These are phyloP conservation scores for Aspergillus bombycis DNA, from an alignment of 2,329 filamentous ascomycete genomes.

Conservation along the genomic window DNA sequence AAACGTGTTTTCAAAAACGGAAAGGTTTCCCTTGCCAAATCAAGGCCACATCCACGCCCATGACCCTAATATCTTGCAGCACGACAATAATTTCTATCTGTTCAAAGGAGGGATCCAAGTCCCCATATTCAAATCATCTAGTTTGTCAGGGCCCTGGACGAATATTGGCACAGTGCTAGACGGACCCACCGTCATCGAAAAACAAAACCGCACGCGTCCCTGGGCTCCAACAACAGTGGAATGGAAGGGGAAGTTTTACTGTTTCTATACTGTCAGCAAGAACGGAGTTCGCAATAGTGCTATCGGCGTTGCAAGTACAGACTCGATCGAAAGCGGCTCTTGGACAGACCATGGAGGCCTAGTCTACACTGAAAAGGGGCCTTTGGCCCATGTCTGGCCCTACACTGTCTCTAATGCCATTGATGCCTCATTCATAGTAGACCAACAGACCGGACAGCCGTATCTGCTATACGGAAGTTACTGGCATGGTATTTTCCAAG, in stretches of 20 bases:
- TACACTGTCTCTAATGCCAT: conserved; percentile 43
- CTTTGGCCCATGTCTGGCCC: conserved; percentile 29
- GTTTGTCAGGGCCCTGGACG: conserved; percentile 38
- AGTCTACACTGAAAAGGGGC: conserved; percentile 34
- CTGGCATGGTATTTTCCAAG: conserved; percentile 41
- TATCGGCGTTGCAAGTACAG: conserved; percentile 39
- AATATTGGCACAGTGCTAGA: conserved; percentile 36
- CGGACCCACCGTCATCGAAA: conserved; percentile 33
- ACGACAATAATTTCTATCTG: conserved; percentile 36
- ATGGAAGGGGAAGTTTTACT: conserved; percentile 37
- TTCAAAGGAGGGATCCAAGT: conserved; percentile 37
- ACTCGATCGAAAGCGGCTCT: conserved; percentile 22
- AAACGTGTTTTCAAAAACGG: conserved; percentile 30
- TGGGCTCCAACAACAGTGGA: conserved; percentile 41
- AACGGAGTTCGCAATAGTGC: conserved; percentile 36
- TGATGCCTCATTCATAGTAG: conserved; percentile 36
- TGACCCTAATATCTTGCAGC: conserved; percentile 38
- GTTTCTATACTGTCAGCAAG: conserved; percentile 39
- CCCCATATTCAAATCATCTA: conserved; percentile 28
- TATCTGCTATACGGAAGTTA: conserved; percentile 42
- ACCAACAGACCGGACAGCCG: conserved; percentile 26
- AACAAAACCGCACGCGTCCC: conserved; percentile 33
- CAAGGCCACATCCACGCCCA: conserved; percentile 32
- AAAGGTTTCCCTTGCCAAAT: conserved; percentile 31
- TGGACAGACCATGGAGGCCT: conserved; percentile 43